A percentile compares a stretch with the other conserved stretches of the same genome.
Evolutionary conservation across 2,329 filamentous ascomycete genomes (phyloP).

Genomic region (Zymoseptoria ardabiliae): DNA sequence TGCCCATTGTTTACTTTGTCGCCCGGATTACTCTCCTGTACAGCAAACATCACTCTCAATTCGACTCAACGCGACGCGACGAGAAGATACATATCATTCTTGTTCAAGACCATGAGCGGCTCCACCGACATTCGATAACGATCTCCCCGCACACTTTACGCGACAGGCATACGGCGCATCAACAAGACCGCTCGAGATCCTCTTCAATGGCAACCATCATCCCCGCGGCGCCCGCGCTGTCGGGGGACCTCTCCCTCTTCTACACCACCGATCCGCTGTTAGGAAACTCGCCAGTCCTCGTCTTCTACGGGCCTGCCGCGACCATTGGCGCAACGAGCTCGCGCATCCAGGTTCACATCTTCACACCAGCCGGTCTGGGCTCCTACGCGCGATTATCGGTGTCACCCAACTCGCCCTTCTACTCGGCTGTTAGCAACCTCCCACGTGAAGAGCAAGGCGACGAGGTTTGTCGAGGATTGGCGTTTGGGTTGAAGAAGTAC

Average conservation of each 20-base stretch:
- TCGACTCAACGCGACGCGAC: neutral
- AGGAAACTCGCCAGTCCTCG: constrained; percentile 70
- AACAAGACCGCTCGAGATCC: neutral
- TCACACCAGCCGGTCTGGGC: constrained; percentile 79
- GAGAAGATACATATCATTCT: neutral
- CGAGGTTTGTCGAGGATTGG: constrained; percentile 82
- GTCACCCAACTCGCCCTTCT: constrained; percentile 85
- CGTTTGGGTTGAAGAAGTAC: constrained; percentile 90
- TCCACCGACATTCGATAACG: neutral
- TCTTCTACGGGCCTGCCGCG: constrained; percentile 72
- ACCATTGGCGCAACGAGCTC: constrained; percentile 89
- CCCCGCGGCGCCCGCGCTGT: constrained; percentile 66
- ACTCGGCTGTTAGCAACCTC: constrained; percentile 80
- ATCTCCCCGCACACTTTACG: neutral
- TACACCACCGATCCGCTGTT: constrained; percentile 79
- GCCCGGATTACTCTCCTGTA: neutral
- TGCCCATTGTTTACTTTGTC: neutral
- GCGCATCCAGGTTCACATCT: constrained; percentile 88
- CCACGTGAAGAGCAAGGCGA: constrained; percentile 93
- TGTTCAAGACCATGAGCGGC: neutral
- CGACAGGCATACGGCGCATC: neutral
- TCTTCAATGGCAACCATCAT: constrained; percentile 72
- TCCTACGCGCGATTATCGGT: constrained; percentile 88
- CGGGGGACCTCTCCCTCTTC: constrained; percentile 79
- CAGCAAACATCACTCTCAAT: neutral